Base-by-base conservation (phyloP, 192 early-diverging fungal genomes). In the Coemansia guatemalensis region DNA sequence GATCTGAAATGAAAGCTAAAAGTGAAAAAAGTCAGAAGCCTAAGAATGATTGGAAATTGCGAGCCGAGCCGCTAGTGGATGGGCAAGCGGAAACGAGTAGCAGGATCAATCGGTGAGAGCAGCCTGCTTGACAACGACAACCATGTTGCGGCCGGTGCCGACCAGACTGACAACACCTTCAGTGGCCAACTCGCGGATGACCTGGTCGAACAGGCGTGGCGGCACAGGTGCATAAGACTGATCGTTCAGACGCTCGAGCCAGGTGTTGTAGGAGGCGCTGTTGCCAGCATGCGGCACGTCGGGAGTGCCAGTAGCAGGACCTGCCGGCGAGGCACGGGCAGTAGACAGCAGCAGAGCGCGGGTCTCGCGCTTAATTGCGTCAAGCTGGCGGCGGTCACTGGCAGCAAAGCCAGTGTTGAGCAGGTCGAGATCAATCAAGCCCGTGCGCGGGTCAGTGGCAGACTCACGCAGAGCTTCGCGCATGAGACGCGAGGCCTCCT, bases 381-480 rank as follows among this genome's bases (percentile, higher is more conserved):
- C 77, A 18, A 80, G 60, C 64, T 80, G 77, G 57, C 72, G 77
- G 18, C 95, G 86, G 22, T 87, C 87, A 68, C 92, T 88, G 18
- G 89, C 85, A 25, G 86, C 88, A 71, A 91, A 89, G 7, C 97
- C 97, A 21, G 94, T 96, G 39, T 84, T 87, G 27, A 99, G 85
- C 58, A 96, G 76, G 77, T 99, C 97, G 62, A 96, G 84, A 62
- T 99, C 97, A 25, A 99, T 89, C 56, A 89, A 81, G 23, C 97
- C 97, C 22, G 96, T 99, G 44, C 85, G 84, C 3, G 96, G 96
- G 64, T 99, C 95, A 24, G 92, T 94, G 5, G 97, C 97, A 7
- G 88, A 85, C 21, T 93, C 88, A 57, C 95, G 92, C 69, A 99
- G 86, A 9, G 95, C 97, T 48, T 89, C 89, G 61, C 88, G 85